Evolutionary conservation across 768 basidiomycete species (phyloP).

Genomic region (Russula griseocarnosa): DNA sequence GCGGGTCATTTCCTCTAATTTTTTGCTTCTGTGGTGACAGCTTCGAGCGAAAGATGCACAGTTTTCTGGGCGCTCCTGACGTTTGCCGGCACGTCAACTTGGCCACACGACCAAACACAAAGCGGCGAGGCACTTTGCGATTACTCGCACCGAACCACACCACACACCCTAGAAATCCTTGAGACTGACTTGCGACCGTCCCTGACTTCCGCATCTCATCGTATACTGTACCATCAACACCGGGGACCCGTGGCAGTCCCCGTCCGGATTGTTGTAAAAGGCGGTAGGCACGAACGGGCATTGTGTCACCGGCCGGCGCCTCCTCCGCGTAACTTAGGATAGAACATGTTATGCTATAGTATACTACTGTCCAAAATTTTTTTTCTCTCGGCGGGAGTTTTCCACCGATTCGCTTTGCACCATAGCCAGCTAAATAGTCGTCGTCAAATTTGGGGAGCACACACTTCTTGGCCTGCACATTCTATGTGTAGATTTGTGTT

Average conservation of each 20-base stretch:
- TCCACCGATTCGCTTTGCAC: no score
- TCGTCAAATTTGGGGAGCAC: not conserved
- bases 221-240: not conserved
- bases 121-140: not conserved
- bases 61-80: no score
- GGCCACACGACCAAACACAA: not conserved
- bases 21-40: not conserved
- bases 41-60: not conserved
- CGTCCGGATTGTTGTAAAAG: not conserved
- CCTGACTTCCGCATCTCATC: not conserved
- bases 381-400: not conserved
- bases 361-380: not conserved
- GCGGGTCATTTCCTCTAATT: not conserved
- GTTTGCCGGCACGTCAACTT: conserved; percentile 9
- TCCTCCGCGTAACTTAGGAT: no score
- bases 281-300: not conserved
- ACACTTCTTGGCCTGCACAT: not conserved
- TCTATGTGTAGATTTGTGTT: not conserved
- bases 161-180: not conserved
- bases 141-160: not conserved
- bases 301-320: not conserved
- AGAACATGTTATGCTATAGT: not conserved
- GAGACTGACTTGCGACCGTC: not conserved
- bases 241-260: no score
- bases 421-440: not conserved